phyloP scores from a whole-genome alignment of 768 basidiomycete genomes.

The Nevesoporus exiguus region DNA sequence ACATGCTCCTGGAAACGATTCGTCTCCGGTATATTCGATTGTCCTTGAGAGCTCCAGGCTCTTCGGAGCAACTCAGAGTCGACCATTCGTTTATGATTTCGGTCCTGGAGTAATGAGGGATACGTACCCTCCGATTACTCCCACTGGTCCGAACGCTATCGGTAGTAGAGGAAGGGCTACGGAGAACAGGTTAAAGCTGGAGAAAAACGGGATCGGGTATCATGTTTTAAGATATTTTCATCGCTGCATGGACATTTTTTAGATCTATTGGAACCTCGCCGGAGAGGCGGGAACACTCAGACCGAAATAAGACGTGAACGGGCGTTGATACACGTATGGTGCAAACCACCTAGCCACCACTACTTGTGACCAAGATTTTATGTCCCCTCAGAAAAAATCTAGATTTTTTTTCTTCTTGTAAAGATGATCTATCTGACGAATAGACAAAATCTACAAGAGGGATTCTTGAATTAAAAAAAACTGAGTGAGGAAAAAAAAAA shows the following conservation, averaged over 20 bases:
- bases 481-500: no score
- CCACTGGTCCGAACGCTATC: constrained; percentile 24
- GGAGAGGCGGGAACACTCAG: no score
- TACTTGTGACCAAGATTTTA: no score
- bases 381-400: no score
- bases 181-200: constrained; percentile 28
- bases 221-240: constrained; percentile 50
- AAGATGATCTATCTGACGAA: no score
- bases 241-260: constrained; percentile 13
- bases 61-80: constrained; percentile 73
- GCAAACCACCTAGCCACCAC: no score
- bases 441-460: no score
- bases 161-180: constrained; percentile 12
- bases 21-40: constrained; percentile 74
- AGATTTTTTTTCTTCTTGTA: no score
- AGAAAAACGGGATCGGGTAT: constrained; percentile 43
- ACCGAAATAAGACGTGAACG: no score
- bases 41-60: constrained; percentile 73
- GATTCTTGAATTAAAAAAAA: no score
- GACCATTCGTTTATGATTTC: constrained; percentile 80
- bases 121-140: constrained; percentile 48
- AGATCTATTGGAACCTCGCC: neutral
- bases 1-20: constrained; percentile 75
- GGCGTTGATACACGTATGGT: no score
- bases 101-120: constrained; percentile 55